phyloP scores from a whole-genome alignment of 352 stramenopile genomes.

The Phytophthora capsici region DNA sequence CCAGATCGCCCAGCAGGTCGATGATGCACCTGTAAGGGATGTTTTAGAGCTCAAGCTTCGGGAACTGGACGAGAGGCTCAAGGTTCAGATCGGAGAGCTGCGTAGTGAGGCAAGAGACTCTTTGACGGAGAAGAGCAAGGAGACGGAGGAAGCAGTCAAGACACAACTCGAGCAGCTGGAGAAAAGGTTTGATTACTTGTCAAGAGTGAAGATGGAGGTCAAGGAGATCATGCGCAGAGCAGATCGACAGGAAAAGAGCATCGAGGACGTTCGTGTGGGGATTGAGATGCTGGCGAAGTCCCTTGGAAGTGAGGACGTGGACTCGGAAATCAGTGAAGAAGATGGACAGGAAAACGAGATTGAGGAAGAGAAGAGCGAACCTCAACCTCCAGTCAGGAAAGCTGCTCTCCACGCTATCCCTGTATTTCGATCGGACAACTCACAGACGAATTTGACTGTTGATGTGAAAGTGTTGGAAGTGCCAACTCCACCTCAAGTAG shows the following conservation, averaged over 20 bases:
- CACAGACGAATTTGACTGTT: conserved; percentile 1
- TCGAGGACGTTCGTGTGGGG: conserved; percentile 65
- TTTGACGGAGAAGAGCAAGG: conserved; percentile 31
- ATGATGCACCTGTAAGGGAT: conserved; percentile 29
- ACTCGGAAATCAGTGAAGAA: conserved; percentile 49
- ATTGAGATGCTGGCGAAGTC: conserved; percentile 71
- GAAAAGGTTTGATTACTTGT: conserved; percentile 78
- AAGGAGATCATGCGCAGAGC: conserved; percentile 64
- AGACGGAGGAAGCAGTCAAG: conserved; percentile 57
- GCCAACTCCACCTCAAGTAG: not conserved
- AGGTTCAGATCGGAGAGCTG: conserved; percentile 20
- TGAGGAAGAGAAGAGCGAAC: not conserved
- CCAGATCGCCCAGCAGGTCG: conserved; percentile 4
- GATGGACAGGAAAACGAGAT: conserved; percentile 4
- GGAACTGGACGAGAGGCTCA: conserved; percentile 43
- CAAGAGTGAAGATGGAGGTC: conserved; percentile 76
- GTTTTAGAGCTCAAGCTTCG: conserved; percentile 33
- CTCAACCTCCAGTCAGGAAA: conserved; percentile 14
- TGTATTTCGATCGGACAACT: conserved; percentile 7
- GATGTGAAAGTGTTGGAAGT: not conserved
- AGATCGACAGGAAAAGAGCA: conserved; percentile 66
- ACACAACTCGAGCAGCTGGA: conserved; percentile 63
- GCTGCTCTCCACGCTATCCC: conserved; percentile 15
- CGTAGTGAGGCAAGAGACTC: conserved; percentile 25
- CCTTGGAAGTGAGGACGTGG: conserved; percentile 67